Evolutionary conservation across 768 basidiomycete genomes (phyloP).

Genomic region (Amylocystis lapponica): DNA sequence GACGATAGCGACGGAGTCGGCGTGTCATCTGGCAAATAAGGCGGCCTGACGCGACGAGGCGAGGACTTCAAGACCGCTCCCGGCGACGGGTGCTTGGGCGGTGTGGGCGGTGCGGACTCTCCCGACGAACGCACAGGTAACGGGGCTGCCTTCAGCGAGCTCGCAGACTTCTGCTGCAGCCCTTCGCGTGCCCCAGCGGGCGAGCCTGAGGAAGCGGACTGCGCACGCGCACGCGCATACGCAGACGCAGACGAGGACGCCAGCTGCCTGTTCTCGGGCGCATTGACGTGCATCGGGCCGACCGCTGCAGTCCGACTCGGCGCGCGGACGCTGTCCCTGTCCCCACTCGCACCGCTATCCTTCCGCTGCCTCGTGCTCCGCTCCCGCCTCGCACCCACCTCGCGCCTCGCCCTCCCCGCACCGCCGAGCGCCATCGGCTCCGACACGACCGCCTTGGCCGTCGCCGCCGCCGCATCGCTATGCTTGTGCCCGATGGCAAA

Average conservation of each 20-base stretch:
- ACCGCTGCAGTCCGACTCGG: background rate
- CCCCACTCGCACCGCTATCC: background rate
- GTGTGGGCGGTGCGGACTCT: too few relatives aligned
- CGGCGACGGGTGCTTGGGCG: too few relatives aligned
- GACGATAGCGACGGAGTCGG: too few relatives aligned
- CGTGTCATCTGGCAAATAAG: too few relatives aligned
- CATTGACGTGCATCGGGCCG: background rate
- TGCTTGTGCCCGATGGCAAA: constrained; percentile 16
- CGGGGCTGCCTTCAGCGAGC: too few relatives aligned
- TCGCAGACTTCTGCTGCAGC: too few relatives aligned
- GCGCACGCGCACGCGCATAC: background rate
- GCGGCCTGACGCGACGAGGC: too few relatives aligned
- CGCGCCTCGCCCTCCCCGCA: background rate
- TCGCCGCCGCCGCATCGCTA: background rate
- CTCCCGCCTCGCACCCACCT: background rate
- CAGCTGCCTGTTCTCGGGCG: background rate
- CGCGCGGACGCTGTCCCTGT: background rate
- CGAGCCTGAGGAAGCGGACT: too few relatives aligned
- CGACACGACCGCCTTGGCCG: constrained; percentile 9
- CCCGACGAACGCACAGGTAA: too few relatives aligned
- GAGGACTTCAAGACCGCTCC: too few relatives aligned
- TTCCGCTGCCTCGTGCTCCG: background rate
- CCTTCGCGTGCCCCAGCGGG: too few relatives aligned
- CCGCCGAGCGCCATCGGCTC: constrained; percentile 11
- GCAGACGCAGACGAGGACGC: background rate